phyloP scores from a whole-genome alignment of 768 basidiomycete genomes.

The Auricularia auricula-judae region DNA sequence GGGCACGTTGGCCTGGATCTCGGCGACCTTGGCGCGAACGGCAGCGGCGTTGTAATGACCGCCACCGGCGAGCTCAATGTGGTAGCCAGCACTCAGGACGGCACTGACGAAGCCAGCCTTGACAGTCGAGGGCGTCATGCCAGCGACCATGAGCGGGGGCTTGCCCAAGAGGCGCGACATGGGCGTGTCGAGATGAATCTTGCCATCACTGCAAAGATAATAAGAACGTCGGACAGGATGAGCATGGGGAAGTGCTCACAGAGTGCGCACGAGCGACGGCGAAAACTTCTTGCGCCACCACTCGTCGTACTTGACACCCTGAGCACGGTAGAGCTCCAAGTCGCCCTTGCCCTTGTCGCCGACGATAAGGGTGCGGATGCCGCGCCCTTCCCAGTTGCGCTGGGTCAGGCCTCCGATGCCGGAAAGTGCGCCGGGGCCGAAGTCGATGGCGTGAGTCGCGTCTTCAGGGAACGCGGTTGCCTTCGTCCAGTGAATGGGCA shows the following conservation, averaged over 20 bases:
- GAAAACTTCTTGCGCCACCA: slow-evolving; percentile 89
- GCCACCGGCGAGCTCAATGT: slow-evolving; percentile 94
- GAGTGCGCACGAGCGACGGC: slow-evolving; percentile 58
- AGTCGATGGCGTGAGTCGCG: slow-evolving; percentile 92
- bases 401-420: slow-evolving; percentile 89
- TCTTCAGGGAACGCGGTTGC: slow-evolving; percentile 83
- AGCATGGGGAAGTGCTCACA: neutral
- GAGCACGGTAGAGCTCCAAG: slow-evolving; percentile 69
- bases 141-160: slow-evolving; percentile 98
- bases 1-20: slow-evolving; percentile 78
- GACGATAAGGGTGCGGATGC: slow-evolving; percentile 78
- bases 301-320: slow-evolving; percentile 59
- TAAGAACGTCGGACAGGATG: neutral
- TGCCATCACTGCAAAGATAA: slow-evolving; percentile 60
- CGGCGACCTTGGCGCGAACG: slow-evolving; percentile 82
- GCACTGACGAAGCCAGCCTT: slow-evolving; percentile 92
- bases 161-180: slow-evolving; percentile 95
- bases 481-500: slow-evolving; percentile 85
- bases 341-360: slow-evolving; percentile 88
- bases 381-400: slow-evolving; percentile 85
- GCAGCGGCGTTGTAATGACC: slow-evolving; percentile 92
- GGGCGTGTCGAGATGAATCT: slow-evolving; percentile 85
- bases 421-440: slow-evolving; percentile 88
- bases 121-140: slow-evolving; percentile 98
- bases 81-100: slow-evolving; percentile 85